Evolutionary conservation across 2,329 filamentous ascomycete genomes (phyloP), one percentile per base, ranked within the genome.

Genomic region (Aspergillus fructus): DNA sequence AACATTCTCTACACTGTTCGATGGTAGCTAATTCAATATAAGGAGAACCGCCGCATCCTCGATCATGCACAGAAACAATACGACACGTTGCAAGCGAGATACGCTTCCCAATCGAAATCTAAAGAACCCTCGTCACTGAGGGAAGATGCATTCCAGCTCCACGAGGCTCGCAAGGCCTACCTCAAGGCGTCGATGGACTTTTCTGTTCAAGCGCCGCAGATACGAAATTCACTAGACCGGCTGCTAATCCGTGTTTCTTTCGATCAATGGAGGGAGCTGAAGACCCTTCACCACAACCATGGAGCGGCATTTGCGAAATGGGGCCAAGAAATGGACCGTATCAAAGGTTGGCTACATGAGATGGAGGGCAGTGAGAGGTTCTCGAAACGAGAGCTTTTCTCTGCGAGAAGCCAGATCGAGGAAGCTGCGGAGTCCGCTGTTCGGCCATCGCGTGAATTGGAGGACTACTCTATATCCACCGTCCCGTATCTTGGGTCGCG

Each of bases 121-220:
- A 99, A 97, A 76, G 94, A 99, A 74, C 85, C 93, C 0, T 97
- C 92, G 0, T 85, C 92, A 1, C 80, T 99, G 55, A 85, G 94
- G 59, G 94, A 99, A 74, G 94, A 99, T 75, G 94, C 94, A 0
- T 99, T 99, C 68, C 88, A 94, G 71, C 85, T 97, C 39, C 94
- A 96, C 71, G 94, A 97, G 78, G 90, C 91, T 23, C 86, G 93
- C 58, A 96, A 94, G 69, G 85, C 87, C 33, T 99, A 99, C 72
- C 81, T 97, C 43, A 93, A 92, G 71, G 89, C 93, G 1, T 93
- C 91, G 13, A 87, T 99, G 85, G 94, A 99, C 74, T 97, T 93
- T 71, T 96, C 91, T 67, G 86, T 94, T 63, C 83, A 91, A 64
- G 91, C 90, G 1, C 93, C 94, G 0, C 91, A 97, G 73, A 77